Evolutionary conservation across 2,329 filamentous ascomycete genomes (phyloP), one percentile per base, ranked within the genome.

Genomic region (Colletotrichum gloeosporioides): DNA sequence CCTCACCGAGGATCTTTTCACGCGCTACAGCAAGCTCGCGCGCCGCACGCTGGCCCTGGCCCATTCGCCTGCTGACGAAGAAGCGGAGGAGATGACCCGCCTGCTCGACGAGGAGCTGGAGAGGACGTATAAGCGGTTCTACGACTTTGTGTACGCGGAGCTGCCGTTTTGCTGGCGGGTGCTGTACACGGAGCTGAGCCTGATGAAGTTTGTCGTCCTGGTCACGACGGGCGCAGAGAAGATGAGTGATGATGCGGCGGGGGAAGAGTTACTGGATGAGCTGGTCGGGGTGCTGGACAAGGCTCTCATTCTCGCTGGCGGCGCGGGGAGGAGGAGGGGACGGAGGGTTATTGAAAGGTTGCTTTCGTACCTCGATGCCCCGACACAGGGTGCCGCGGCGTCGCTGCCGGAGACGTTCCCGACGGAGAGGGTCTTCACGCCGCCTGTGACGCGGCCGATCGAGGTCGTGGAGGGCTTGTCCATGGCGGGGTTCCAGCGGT

Each of bases 251-350:
- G 65, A 34, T 4, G 63, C 61, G 13, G 75, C 78, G 3, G 72
- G 78, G 8, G 79, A 80, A 32, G 66, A 76, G 31, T 79, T 39
- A 84, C 81, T 96, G 6, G 88, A 91, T 39, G 83, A 88, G 3
- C 87, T 94, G 3, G 90, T 98, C 39, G 88, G 89, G 69, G 85
- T 89, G 2, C 88, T 99, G 3, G 96, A 98, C 80, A 92, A 93
- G 83, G 93, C 94, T 0, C 84, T 98, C 61, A 95, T 98, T 62
- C 90, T 96, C 70, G 91, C 95, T 0, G 95, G 94, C 1, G 93
- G 90, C 0, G 91, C 91, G 2, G 87, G 89, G 1, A 78, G 82
- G 34, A 74, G 82, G 2, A 87, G 94, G 71, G 89, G 90, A 9
- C 81, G 84, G 25, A 64, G 15, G 5, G 91, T 89, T 83, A 87